Percentiles rank a stretch among this genome's conserved stretches.
phyloP scores from a whole-genome alignment of 179 eudicot genomes.

The Actinidia polygama region DNA sequence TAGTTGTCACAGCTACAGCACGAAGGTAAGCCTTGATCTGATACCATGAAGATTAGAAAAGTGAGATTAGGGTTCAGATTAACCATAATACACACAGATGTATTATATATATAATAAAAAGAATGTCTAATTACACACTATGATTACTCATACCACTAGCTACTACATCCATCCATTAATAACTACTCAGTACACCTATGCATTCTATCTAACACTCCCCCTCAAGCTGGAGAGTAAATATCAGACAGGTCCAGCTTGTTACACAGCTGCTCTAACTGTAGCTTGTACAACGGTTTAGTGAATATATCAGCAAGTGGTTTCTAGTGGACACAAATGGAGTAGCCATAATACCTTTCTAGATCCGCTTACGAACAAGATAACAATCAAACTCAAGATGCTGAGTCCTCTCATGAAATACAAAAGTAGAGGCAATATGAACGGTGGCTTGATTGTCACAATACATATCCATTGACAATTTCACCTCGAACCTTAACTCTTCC shows the following conservation, averaged over 20 bases:
- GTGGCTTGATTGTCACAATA: background rate
- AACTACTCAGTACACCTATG: background rate
- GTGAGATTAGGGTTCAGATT: background rate
- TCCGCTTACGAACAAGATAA: background rate
- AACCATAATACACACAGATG: background rate
- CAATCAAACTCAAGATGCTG: background rate
- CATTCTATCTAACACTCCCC: background rate
- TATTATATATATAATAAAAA: background rate
- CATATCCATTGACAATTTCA: background rate
- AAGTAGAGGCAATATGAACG: background rate
- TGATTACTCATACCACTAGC: too few species aligned
- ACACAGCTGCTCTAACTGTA: background rate
- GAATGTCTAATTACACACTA: background rate
- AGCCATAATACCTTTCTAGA: background rate
- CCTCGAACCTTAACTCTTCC: background rate
- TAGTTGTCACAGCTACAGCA: too few species aligned
- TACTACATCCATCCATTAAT: background rate
- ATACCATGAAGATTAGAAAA: background rate
- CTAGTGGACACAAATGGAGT: background rate
- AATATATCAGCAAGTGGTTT: background rate
- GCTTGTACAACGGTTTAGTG: background rate
- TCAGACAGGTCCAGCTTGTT: background rate
- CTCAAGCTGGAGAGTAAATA: background rate
- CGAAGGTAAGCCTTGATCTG: too few species aligned
- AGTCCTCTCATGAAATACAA: background rate